phyloP scores from a whole-genome alignment of 1,139 yeast species.

The Yamadazyma taylorii region DNA sequence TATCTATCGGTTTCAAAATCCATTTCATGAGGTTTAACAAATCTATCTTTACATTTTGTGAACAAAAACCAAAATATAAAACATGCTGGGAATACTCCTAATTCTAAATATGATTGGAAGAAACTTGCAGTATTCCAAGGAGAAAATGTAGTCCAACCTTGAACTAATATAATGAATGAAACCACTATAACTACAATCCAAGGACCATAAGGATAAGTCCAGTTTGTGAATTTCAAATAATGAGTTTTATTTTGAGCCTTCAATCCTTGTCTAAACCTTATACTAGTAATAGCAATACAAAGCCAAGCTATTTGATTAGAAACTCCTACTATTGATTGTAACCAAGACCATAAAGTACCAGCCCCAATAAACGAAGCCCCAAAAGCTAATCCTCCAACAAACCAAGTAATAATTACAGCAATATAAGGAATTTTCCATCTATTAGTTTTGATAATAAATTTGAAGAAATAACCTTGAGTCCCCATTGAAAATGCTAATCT shows the following conservation, averaged over 20 bases:
- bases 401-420: slow-evolving; percentile 42
- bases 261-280: slow-evolving; percentile 42
- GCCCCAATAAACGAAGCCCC: slow-evolving; percentile 46
- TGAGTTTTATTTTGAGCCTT: slow-evolving; percentile 36
- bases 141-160: slow-evolving; percentile 54
- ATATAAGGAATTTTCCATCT: slow-evolving; percentile 40
- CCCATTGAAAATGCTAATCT: slow-evolving; percentile 44
- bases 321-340: slow-evolving; percentile 45
- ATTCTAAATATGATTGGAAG: slow-evolving; percentile 39
- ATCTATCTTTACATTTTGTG: slow-evolving; percentile 45
- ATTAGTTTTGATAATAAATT: slow-evolving; percentile 33
- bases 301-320: slow-evolving; percentile 46
- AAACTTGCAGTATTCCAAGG: slow-evolving; percentile 42
- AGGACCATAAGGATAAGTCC: slow-evolving; percentile 47
- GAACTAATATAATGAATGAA: slow-evolving; percentile 37
- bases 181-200: slow-evolving; percentile 38
- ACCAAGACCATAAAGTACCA: slow-evolving; percentile 46
- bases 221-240: slow-evolving; percentile 35
- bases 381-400: slow-evolving; percentile 43
- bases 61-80: slow-evolving; percentile 46
- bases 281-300: slow-evolving; percentile 39
- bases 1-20: slow-evolving; percentile 64
- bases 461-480: slow-evolving; percentile 41
- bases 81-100: slow-evolving; percentile 38
- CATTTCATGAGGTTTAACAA: slow-evolving; percentile 53